Evolutionary conservation across 2,329 filamentous ascomycete genomes (phyloP).

Genomic region (Incumbomyces delicatus): DNA sequence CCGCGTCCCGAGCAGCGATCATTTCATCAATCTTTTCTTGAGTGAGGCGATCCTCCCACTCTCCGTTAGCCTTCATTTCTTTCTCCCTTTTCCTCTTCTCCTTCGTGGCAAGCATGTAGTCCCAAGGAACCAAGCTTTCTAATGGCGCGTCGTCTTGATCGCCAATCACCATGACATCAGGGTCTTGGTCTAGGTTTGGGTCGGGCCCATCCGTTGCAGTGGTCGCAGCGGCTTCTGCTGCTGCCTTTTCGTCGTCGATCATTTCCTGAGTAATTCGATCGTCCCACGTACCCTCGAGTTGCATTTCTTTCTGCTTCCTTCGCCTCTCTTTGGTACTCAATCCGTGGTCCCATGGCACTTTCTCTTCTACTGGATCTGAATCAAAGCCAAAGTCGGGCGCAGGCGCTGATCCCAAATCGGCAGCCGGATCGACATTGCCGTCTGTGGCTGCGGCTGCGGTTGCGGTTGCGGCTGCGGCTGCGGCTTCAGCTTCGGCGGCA

Average conservation of each 20-base stretch:
- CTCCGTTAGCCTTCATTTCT: slow-evolving; percentile 12
- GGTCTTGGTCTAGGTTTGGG: slow-evolving; percentile 25
- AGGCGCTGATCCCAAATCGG: slow-evolving; percentile 5
- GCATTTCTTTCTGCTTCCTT: slow-evolving; percentile 18
- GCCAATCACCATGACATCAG: slow-evolving; percentile 15
- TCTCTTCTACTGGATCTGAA: not conserved
- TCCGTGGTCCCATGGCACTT: slow-evolving; percentile 4
- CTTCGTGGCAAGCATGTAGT: slow-evolving; percentile 12
- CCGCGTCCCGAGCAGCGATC: slow-evolving; percentile 21
- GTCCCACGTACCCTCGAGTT: not conserved
- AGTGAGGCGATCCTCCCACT: slow-evolving; percentile 9
- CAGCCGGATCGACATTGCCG: not conserved
- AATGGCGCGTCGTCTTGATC: not conserved
- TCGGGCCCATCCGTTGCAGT: slow-evolving; percentile 20
- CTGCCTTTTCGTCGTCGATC: slow-evolving; percentile 3
- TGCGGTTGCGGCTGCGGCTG: too few species aligned
- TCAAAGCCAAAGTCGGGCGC: slow-evolving; percentile 19
- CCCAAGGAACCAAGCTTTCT: slow-evolving; percentile 2
- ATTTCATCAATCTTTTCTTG: slow-evolving; percentile 24
- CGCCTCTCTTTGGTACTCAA: slow-evolving; percentile 8
- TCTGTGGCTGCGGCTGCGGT: too few species aligned
- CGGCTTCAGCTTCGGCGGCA: slow-evolving; percentile 22
- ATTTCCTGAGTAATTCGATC: slow-evolving; percentile 4
- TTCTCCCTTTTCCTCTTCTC: slow-evolving; percentile 19
- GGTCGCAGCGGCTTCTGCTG: not conserved